Evolutionary conservation across 192 early-diverging fungal species (phyloP).

Genomic region (Backusella luteola): DNA sequence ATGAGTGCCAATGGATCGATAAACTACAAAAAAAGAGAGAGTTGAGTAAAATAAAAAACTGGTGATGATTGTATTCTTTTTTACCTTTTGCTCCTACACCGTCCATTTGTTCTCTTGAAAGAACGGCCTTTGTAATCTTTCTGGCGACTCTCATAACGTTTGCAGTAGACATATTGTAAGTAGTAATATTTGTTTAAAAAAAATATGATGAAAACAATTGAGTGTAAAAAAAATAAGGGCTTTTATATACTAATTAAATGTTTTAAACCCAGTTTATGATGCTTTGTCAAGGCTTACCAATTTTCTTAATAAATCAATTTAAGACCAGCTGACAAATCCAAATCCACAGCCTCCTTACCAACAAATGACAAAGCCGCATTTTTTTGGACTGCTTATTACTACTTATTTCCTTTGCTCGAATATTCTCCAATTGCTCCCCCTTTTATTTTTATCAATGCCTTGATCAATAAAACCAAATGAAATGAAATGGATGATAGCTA

Average conservation of each 20-base stretch:
- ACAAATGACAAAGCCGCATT: background rate
- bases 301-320: background rate
- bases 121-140: slow-evolving; percentile 41
- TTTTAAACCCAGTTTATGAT: background rate
- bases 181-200: background rate
- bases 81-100: slow-evolving; percentile 72
- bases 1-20: slow-evolving; percentile 68
- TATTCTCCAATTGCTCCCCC: background rate
- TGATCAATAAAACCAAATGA: background rate
- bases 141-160: slow-evolving; percentile 26
- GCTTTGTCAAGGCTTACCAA: slow-evolving; percentile 3
- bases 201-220: background rate
- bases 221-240: background rate
- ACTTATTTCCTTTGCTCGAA: background rate
- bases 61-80: background rate
- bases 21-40: slow-evolving; percentile 45
- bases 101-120: slow-evolving; percentile 60
- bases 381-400: background rate
- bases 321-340: background rate
- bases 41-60: too few species aligned
- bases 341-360: too few species aligned
- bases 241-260: background rate
- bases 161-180: background rate
- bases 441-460: background rate
- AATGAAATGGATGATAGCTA: background rate